phyloP scores from a whole-genome alignment of 305 asterid genomes.

The Fraxinus platypoda region DNA sequence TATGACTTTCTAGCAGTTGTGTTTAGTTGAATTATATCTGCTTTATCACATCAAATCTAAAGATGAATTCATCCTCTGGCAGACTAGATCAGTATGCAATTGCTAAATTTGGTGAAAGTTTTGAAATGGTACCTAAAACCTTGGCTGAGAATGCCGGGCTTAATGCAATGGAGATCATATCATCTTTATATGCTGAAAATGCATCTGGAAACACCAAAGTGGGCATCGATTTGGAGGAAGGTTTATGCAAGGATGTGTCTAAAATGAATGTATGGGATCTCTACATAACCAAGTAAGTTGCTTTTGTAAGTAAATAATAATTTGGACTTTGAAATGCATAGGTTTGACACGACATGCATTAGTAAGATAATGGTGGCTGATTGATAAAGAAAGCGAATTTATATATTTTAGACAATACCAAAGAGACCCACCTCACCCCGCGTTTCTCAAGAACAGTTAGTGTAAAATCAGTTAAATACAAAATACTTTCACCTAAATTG shows the following conservation, averaged over 20 bases:
- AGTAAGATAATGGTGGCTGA: slow-evolving; percentile 42
- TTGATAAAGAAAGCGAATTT: background rate
- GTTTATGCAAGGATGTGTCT: slow-evolving; percentile 74
- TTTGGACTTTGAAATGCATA: background rate
- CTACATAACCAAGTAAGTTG: slow-evolving; percentile 75
- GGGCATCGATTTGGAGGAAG: slow-evolving; percentile 87
- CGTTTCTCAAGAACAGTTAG: background rate
- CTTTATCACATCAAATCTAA: slow-evolving; percentile 17
- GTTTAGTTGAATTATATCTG: background rate
- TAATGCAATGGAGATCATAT: slow-evolving; percentile 84
- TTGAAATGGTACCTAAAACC: slow-evolving; percentile 90
- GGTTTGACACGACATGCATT: background rate
- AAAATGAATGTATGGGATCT: slow-evolving; percentile 75
- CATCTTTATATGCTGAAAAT: slow-evolving; percentile 89
- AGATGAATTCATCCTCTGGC: slow-evolving; percentile 28
- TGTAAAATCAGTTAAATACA: background rate
- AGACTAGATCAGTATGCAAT: slow-evolving; percentile 96
- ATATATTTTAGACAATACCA: background rate
- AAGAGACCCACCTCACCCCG: background rate
- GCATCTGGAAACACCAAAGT: slow-evolving; percentile 82
- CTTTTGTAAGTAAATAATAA: background rate
- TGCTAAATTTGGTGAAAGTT: slow-evolving; percentile 93
- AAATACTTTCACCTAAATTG: background rate
- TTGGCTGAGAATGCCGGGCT: slow-evolving; percentile 98
- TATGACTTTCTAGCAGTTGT: background rate